Percentiles rank a stretch among this genome's conserved stretches.
These are phyloP conservation scores for Taiozyma onychis DNA, from an alignment of 1,139 yeast genomes.

Conservation along the genomic window DNA sequence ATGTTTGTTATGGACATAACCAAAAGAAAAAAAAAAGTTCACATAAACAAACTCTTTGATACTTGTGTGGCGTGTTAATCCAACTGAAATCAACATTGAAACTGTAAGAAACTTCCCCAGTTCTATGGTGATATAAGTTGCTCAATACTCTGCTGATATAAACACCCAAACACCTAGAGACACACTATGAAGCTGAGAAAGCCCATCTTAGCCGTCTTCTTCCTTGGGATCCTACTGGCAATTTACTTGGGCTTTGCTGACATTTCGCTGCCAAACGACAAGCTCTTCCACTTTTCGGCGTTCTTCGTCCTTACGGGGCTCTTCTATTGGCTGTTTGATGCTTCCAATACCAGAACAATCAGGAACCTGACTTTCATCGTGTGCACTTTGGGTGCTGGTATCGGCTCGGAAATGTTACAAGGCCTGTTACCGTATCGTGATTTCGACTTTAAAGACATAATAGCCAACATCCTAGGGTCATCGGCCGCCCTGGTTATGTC, in stretches of 20 bases:
- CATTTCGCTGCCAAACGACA: constrained; percentile 44
- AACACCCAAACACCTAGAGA: not conserved
- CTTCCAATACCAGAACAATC: constrained; percentile 28
- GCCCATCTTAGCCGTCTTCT: constrained; percentile 20
- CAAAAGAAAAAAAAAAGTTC: too few species aligned
- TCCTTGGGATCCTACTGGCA: constrained; percentile 22
- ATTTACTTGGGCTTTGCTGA: constrained; percentile 39
- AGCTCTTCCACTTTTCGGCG: constrained; percentile 42
- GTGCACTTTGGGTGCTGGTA: constrained; percentile 42
- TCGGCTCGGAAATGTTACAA: constrained; percentile 49
- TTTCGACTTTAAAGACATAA: constrained; percentile 46
- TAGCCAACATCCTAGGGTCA: constrained; percentile 34
- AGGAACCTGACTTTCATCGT: constrained; percentile 34
- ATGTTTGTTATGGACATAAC: too few species aligned
- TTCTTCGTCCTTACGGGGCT: constrained; percentile 44
- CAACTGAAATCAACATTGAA: too few species aligned
- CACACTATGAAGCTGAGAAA: constrained; percentile 20
- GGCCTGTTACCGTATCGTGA: constrained; percentile 37
- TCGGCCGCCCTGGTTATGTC: constrained; percentile 17
- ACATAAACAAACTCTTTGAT: too few species aligned
- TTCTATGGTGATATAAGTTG: not conserved
- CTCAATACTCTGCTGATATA: not conserved
- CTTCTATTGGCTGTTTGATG: constrained; percentile 42
- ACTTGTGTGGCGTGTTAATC: not conserved
- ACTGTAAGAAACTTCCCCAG: not conserved